Evolutionary conservation across 2,329 filamentous ascomycete genomes (phyloP), one percentile per base, ranked within the genome.

Genomic region (Botryosphaeria dothidea): DNA sequence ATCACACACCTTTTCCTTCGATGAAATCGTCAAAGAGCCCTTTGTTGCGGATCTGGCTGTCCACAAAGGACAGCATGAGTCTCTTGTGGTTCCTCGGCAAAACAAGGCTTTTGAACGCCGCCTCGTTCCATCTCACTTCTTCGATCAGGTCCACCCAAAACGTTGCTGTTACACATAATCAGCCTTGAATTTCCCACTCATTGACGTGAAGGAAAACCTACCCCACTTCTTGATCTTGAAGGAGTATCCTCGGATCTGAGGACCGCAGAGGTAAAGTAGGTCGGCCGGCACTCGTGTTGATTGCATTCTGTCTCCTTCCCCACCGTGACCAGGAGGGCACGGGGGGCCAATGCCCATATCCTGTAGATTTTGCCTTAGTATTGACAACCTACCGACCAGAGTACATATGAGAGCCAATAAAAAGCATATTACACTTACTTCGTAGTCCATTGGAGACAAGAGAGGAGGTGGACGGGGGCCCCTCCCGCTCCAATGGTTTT

Each of bases 181-280:
- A 58, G 21, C 17, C 9, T 13, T n/a, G 48, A 15, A 31, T 19
- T 6, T 31, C 21, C 9, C 17, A 21, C 13, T 19, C 57, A 11
- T 15, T 11, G 61, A 23, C 7, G 3, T 21, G 1, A 25, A 21
- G 34, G 52, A 34, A 23, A 64, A 63, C 68, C 66, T 68, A 72
- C 70, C 71, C 73, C 74, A 78, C 31, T 69, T 68, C 67, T 77
- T 78, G 9, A 67, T 69, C 5, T 70, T 74, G 29, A 78, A 64
- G 27, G 70, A 74, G 58, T 74, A 77, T 0, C 75, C 75, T 60
- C 67, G 69, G 8, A 75, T 51, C 36, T 68, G 67, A 8, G 73
- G 69, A n/a, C 67, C 68, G 49, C 74, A 77, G 7, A 77, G 61
- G 25, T 58, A 64, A 25, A 66, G 67, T 7, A 67, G 62, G 1